Evolutionary conservation across 495 filamentous ascomycete species (phyloP), one percentile per base, ranked within the genome.

Genomic region (Penicillium pancosmium): DNA sequence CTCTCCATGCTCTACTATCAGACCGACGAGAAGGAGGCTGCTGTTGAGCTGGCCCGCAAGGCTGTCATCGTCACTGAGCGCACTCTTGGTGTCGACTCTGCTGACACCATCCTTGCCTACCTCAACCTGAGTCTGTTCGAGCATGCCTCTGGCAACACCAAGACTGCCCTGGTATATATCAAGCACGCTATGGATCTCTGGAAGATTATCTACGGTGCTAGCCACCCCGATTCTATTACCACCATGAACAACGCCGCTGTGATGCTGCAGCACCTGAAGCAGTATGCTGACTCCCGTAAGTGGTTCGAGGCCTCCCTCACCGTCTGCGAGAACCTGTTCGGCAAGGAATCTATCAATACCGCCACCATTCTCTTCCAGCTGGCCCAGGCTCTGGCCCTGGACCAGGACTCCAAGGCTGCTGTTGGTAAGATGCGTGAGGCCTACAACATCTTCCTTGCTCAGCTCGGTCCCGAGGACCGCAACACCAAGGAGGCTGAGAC

Each of bases 221-320:
- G 90, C 68, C 95, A 99, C 75, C 95, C 95, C 3, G 95, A 99
- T 74, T 94, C 91, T 15, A 96, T 98, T 76, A 99, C 95, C 12
- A 97, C 95, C 33, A 88, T 98, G 75, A 99, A 98, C 83, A 99
- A 99, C 70, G 92, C 91, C 13, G 95, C 95, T 12, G 94, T 98
- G 27, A 99, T 99, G 95, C 85, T 98, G 49, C 95, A 98, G 77
- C 86, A 90, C 55, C 80, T 96, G 65, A 93, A 96, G 79, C 85
- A 88, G 48, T 99, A 93, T 80, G 84, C 89, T 59, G 91, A 96
- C 72, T 97, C 93, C 13, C 88, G 93, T 54, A 80, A 90, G 60
- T 99, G 95, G 95, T 98, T 99, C 72, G 93, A 98, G 77, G 89
- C 90, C 52, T 93, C 92, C 12, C 86, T 98, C 35, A 78, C 82